phyloP scores from a whole-genome alignment of 805 yeast species.

The Ogataea pilisensis region DNA sequence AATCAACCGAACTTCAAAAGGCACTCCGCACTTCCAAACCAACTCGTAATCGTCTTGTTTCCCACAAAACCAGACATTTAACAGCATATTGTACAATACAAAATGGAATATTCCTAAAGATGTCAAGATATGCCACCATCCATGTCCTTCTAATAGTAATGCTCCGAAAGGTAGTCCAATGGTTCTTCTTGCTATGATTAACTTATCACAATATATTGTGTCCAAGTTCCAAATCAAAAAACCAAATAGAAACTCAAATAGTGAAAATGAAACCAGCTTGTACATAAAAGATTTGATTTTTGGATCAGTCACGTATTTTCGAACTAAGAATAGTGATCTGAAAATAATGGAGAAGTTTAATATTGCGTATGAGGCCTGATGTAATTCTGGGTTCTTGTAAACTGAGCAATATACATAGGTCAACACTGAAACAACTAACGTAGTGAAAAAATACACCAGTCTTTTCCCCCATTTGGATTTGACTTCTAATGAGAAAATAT shows the following conservation, averaged over 20 bases:
- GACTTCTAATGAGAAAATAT: conserved; percentile 25
- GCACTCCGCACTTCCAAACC: conserved; percentile 50
- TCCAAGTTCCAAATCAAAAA: conserved; percentile 84
- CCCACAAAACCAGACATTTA: conserved; percentile 59
- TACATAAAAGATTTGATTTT: conserved; percentile 46
- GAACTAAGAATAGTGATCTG: conserved; percentile 50
- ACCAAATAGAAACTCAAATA: conserved; percentile 61
- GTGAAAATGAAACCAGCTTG: conserved; percentile 54
- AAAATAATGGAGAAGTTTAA: conserved; percentile 64
- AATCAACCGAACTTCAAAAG: conserved; percentile 44
- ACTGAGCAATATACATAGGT: conserved; percentile 48
- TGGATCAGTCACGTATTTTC: conserved; percentile 47
- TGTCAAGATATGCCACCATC: conserved; percentile 91
- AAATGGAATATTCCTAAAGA: conserved; percentile 82
- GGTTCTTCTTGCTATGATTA: conserved; percentile 53
- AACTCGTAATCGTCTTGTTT: conserved; percentile 48
- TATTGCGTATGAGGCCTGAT: conserved; percentile 75
- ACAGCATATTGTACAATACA: conserved; percentile 68
- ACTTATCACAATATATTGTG: conserved; percentile 64
- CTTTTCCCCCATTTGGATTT: conserved; percentile 1
- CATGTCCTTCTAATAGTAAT: conserved; percentile 73
- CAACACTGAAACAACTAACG: conserved; percentile 12
- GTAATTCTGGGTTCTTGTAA: conserved; percentile 72
- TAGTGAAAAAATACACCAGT: conserved; percentile 15
- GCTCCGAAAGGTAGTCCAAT: conserved; percentile 82